Conservation (phyloP, 495 filamentous ascomycete species). For the Aspergillus sparsus region DNA sequence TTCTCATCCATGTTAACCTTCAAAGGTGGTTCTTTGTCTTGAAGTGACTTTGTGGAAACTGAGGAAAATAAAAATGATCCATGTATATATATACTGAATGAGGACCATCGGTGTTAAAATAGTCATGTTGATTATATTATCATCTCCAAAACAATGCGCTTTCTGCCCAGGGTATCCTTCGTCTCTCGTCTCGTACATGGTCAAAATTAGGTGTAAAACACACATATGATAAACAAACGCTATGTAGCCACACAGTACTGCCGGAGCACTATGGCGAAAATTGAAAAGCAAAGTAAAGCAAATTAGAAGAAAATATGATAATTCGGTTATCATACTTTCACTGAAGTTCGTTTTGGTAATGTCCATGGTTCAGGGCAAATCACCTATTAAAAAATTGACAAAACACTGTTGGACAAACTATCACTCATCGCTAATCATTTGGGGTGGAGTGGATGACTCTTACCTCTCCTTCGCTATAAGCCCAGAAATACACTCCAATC, state of each 20-base stretch:
- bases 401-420: conserved; percentile 20
- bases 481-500: conserved; percentile 91
- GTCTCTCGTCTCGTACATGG: background rate
- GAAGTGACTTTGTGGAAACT: no score
- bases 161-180: conserved; percentile 2
- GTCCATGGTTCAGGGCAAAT: conserved; percentile 63
- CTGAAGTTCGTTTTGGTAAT: conserved; percentile 39
- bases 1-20: no score
- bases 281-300: background rate
- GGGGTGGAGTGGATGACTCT: conserved; percentile 27
- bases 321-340: conserved; percentile 33
- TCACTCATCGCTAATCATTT: background rate
- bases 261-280: conserved; percentile 11
- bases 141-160: background rate
- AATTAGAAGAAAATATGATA: background rate
- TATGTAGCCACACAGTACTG: conserved; percentile 16
- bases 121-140: background rate
- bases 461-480: conserved; percentile 95
- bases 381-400: conserved; percentile 31
- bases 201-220: conserved; percentile 8
- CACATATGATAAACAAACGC: conserved; percentile 12
- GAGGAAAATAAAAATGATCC: no score
- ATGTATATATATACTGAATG: no score
- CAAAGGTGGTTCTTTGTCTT: no score
- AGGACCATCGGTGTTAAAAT: no score